Percentiles rank a stretch among this genome's conserved stretches.
These are phyloP conservation scores for Plasmodium relictum DNA, from an alignment of 169 alveolate species.

Conservation along the genomic window DNA sequence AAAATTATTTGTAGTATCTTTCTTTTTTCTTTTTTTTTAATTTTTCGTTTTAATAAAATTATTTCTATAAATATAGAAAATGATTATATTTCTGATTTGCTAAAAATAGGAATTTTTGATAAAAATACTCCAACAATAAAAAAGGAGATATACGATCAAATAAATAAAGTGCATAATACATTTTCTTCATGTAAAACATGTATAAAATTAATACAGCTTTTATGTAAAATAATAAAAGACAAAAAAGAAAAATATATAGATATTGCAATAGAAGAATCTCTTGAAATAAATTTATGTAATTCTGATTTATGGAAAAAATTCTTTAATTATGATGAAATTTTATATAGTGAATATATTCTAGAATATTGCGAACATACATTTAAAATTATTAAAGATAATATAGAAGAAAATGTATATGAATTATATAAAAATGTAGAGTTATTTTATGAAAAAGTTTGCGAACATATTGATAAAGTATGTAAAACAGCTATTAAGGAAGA, in stretches of 20 bases:
- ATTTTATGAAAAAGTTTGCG: constrained; percentile 26
- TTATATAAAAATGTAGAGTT: constrained; percentile 23
- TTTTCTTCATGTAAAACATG: constrained; percentile 61
- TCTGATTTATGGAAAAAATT: constrained; percentile 41
- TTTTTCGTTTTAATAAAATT: background rate
- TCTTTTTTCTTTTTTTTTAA: background rate
- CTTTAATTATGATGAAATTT: constrained; percentile 30
- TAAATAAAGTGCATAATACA: constrained; percentile 36
- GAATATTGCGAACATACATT: constrained; percentile 23
- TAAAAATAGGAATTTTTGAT: constrained; percentile 43
- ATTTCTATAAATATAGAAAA: constrained; percentile 1
- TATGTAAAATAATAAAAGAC: constrained; percentile 29
- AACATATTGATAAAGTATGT: constrained; percentile 23
- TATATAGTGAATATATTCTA: constrained; percentile 25
- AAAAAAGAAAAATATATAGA: constrained; percentile 54
- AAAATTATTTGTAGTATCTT: background rate
- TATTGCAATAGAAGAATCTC: constrained; percentile 53
- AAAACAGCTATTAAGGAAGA: constrained; percentile 59
- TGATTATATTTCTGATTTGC: constrained; percentile 29
- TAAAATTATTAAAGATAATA: constrained; percentile 10
- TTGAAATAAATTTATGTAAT: constrained; percentile 45
- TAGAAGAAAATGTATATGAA: constrained; percentile 37
- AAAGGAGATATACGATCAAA: constrained; percentile 40
- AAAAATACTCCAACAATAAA: constrained; percentile 26
- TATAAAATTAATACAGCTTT: constrained; percentile 41